These are phyloP conservation scores for Aspergillus avenaceus DNA, from an alignment of 495 filamentous ascomycete species.

Conservation along the genomic window DNA sequence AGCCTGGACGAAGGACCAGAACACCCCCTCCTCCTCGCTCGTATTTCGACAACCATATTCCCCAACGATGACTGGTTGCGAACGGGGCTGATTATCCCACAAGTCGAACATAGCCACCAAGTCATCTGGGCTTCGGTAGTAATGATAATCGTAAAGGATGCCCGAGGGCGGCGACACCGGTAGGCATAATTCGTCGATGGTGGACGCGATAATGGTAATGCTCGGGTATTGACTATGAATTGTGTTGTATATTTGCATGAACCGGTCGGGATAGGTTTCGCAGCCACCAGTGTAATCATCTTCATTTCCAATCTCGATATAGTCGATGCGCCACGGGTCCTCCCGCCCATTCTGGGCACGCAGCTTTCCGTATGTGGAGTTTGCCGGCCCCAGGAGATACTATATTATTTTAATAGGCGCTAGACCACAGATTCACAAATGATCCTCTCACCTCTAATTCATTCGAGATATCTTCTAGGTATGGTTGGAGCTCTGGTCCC, in stretches of 20 bases:
- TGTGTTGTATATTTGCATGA: constrained; percentile 39
- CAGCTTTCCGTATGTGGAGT: constrained; percentile 34
- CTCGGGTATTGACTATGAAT: constrained; percentile 44
- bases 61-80: constrained; percentile 41
- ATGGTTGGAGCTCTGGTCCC: constrained; percentile 30
- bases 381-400: constrained; percentile 26
- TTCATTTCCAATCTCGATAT: constrained; percentile 55
- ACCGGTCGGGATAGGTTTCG: constrained; percentile 41
- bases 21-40: constrained; percentile 25
- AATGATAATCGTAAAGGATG: constrained; percentile 44
- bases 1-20: constrained; percentile 49
- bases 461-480: constrained; percentile 56
- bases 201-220: constrained; percentile 39
- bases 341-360: constrained; percentile 41
- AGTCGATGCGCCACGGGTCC: constrained; percentile 43
- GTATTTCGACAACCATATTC: constrained; percentile 58
- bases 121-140: constrained; percentile 46
- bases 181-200: constrained; percentile 29
- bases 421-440: too few species aligned
- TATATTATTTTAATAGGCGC: constrained; percentile 1
- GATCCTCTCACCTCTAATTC: constrained; percentile 55
- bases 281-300: constrained; percentile 44
- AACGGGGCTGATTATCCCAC: constrained; percentile 46
- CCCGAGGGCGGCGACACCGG: constrained; percentile 25
- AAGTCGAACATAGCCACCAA: constrained; percentile 51